A percentile compares a stretch with the other conserved stretches of the same genome.
Conservation (phyloP, 371 early-diverging fungal genomes). For the Synchytrium microbalum region DNA sequence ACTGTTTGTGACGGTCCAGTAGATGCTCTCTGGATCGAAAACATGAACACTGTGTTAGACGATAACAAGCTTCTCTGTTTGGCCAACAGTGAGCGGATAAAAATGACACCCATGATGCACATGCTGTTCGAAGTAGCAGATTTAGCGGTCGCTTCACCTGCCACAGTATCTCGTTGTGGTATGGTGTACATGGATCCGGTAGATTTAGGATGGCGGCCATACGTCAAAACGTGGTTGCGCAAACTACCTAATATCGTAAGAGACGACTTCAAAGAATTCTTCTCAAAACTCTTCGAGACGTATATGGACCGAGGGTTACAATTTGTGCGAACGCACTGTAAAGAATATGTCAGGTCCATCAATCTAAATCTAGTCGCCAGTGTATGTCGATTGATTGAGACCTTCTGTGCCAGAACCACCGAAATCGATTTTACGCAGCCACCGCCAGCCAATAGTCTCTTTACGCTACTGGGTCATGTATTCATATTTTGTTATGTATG, state of each 20-base stretch:
- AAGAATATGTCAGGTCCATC: constrained; percentile 37
- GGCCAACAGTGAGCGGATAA: constrained; percentile 57
- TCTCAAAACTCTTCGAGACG: constrained; percentile 22
- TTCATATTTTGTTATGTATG: constrained; percentile 49
- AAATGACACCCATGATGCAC: constrained; percentile 45
- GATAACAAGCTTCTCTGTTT: constrained; percentile 55
- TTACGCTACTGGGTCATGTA: constrained; percentile 31
- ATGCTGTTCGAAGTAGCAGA: constrained; percentile 55
- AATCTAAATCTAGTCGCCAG: constrained; percentile 40
- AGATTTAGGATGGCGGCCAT: constrained; percentile 45
- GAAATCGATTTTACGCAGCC: constrained; percentile 32
- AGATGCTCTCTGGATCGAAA: constrained; percentile 57
- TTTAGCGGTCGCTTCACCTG: constrained; percentile 53
- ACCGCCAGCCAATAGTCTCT: constrained; percentile 22
- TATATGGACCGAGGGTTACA: constrained; percentile 37
- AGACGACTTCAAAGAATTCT: constrained; percentile 28
- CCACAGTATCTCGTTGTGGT: constrained; percentile 51
- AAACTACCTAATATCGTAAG: constrained; percentile 26
- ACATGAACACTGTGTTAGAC: constrained; percentile 52
- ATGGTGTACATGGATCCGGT: constrained; percentile 56
- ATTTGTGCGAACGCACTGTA: constrained; percentile 36
- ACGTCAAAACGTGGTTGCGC: constrained; percentile 38
- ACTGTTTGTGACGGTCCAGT: constrained; percentile 59
- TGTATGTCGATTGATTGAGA: constrained; percentile 36
- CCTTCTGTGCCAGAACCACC: constrained; percentile 25